Evolutionary conservation across 805 yeast genomes (phyloP), one percentile per base, ranked within the genome.

Genomic region (Suhomyces sp.): DNA sequence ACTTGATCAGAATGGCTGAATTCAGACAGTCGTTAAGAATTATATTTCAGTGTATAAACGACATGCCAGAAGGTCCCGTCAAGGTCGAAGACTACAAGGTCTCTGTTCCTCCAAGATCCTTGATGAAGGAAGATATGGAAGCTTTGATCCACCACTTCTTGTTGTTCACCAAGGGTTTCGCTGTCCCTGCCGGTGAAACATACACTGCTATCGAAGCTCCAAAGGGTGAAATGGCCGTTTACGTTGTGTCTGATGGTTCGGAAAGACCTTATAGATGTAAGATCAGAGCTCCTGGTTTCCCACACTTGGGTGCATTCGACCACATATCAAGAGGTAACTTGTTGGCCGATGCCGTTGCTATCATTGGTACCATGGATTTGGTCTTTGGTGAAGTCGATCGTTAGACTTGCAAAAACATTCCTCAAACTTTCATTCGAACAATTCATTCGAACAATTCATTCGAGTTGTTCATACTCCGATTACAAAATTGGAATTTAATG

Each of bases 321-420:
- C 91, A 86, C 67, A 83, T 89, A 59, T 78, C 94, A 31, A 84
- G 94, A 71, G 93, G 94, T 63, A 88, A 88, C 71, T 85, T 86
- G 74, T 77, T 89, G 68, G 94, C 96, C 52, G 96, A 89, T 73
- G 93, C 94, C 22, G 96, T 89, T 52, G 96, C 96, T 50, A 89
- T 89, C 66, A 88, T 89, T 65, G 96, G 96, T 76, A 89, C 96
- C 54, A 89, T 89, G 96, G 96, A 89, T 77, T 82, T 89, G 71
- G 96, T 89, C 69, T 89, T 89, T 67, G 96, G 96, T 65, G 96
- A 89, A 73, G 96, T 89, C 62, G 96, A 89, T 76, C 91, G 96
- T 76, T 89, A 77, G 67, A 19, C 44, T 13, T 24, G 6, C 7
- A 22, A 22, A 22, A 22, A 22, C 10, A 3, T 0, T 12, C 31